Conservation (phyloP, 192 early-diverging fungal species). For the Backusella tarrabulga region DNA sequence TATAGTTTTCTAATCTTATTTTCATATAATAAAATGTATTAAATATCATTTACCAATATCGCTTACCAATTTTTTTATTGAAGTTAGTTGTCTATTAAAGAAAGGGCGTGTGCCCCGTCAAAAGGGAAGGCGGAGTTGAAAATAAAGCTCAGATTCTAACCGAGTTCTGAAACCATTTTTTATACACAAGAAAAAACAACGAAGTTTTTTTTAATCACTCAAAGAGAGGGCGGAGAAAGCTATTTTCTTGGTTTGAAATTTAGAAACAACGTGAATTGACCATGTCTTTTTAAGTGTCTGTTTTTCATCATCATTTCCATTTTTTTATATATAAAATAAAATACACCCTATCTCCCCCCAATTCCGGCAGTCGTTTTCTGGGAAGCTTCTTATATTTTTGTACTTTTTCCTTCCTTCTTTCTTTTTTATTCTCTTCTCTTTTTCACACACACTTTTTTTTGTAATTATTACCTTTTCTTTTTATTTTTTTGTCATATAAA, state of each 20-base stretch:
- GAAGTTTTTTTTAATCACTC: neutral
- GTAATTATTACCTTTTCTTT: neutral
- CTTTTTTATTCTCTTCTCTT: neutral
- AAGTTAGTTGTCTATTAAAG: neutral
- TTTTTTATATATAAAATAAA: neutral
- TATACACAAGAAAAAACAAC: neutral
- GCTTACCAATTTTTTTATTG: neutral
- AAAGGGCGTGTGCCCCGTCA: neutral
- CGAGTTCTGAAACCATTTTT: constrained; percentile 3
- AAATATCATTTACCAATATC: neutral
- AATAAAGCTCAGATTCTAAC: constrained; percentile 2
- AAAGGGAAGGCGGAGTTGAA: neutral
- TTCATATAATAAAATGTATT: neutral
- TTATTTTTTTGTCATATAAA: neutral
- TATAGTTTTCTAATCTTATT: neutral
- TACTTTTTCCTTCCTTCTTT: neutral
- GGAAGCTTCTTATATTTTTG: neutral
- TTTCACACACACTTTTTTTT: neutral
- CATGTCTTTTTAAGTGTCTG: constrained; percentile 1
- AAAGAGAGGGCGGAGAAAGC: neutral
- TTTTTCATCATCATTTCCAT: neutral
- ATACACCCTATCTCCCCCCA: neutral
- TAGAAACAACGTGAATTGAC: constrained; percentile 1
- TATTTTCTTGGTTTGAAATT: neutral
- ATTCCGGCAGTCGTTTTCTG: neutral